Base-by-base conservation (phyloP, 805 yeast species). In the Kregervanrija delftensis region DNA sequence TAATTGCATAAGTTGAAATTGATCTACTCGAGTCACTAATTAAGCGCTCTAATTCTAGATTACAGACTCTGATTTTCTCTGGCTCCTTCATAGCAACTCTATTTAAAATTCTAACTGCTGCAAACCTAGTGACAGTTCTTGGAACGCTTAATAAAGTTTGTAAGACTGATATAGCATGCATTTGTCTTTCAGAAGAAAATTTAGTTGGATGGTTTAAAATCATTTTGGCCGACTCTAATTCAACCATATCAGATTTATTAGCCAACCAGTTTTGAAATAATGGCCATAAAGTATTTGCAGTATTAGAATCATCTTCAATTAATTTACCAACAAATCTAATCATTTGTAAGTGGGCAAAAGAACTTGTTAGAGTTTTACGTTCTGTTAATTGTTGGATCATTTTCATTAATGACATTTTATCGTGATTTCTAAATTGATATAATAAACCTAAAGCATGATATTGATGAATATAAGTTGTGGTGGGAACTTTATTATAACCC, bases 1-100 rank as follows among this genome's bases (percentile, higher is more conserved):
- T 93, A 62, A 93, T 93, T 28, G 99, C 97, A 66, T 88, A 91
- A 12, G 99, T 93, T 11, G 98, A 91, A 52, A 93, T 81, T 32
- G 96, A 83, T 67, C 96, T 81, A 68, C 87, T 89, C 22, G 90
- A 63, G 64, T 91, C 98, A 60, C 83, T 83, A 57, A 93, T 86
- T 62, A 93, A 74, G 31, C 79, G 69, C 67, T 93, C 98, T 59
- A 93, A 76, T 63, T 90, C 97, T 41, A 75, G 69, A 60, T 88
- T 93, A 64, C 95, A 88, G 38, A 77, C 76, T 51, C 85, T 79
- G 42, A 84, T 76, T 57, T 79, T 83, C 54, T 83, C 86, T 8
- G 98, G 96, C 49, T 80, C 79, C 52, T 74, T 77, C 74, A 84
- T 72, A 4, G 98, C 91, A 54, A 86, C 78, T 59, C 82, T 81